Conservation (phyloP, 306 rosid genomes). For the Adenanthera pavonina region DNA sequence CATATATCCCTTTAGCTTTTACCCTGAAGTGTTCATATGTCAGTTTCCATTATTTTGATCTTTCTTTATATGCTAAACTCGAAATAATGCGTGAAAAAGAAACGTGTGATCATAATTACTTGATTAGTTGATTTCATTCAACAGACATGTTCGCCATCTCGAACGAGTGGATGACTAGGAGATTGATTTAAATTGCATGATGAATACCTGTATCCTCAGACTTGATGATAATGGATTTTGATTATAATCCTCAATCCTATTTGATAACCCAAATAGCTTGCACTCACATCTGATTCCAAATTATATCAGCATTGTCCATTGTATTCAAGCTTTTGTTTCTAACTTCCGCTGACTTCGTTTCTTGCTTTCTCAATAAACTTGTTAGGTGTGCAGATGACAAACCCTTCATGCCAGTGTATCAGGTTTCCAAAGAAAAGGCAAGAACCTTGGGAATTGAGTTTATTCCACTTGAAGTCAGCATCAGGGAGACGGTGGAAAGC, state of each 20-base stretch:
- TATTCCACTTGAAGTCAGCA: background rate
- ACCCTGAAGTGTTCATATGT: background rate
- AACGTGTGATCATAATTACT: background rate
- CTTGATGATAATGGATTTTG: background rate
- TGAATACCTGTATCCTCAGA: background rate
- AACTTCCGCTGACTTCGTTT: background rate
- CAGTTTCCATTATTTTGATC: background rate
- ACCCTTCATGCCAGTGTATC: background rate
- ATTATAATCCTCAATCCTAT: background rate
- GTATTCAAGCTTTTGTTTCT: background rate
- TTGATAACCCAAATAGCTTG: background rate
- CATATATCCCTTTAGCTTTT: background rate
- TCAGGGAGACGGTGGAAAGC: background rate
- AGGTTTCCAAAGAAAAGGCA: slow-evolving; percentile 8
- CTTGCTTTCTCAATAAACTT: background rate
- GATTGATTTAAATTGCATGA: background rate
- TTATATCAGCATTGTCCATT: background rate
- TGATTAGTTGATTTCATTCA: too few relatives aligned
- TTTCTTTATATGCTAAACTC: background rate
- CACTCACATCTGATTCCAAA: background rate
- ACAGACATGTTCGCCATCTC: background rate
- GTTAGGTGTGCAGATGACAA: background rate
- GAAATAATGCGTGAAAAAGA: background rate
- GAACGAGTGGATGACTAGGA: background rate
- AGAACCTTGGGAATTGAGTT: background rate